Conservation (phyloP, 179 eudicot genomes). For the Sideroxylon spinosum region DNA sequence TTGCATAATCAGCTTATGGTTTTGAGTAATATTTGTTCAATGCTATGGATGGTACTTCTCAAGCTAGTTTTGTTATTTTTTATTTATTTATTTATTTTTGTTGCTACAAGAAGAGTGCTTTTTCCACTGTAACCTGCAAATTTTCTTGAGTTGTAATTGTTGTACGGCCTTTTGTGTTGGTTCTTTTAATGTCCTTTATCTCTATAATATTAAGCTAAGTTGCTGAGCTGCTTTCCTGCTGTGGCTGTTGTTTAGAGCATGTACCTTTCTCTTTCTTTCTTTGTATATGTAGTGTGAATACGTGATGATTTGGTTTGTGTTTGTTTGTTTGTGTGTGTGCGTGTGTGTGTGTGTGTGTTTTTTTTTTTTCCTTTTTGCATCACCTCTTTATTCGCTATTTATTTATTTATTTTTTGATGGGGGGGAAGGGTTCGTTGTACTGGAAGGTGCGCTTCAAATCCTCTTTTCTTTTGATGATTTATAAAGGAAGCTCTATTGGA, state of each 20-base stretch:
- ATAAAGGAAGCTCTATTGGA: background rate
- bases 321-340: no score
- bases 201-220: background rate
- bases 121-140: background rate
- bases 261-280: background rate
- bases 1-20: background rate
- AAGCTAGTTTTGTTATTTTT: background rate
- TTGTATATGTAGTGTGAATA: background rate
- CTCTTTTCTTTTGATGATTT: background rate
- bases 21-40: background rate
- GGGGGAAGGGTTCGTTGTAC: background rate
- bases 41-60: background rate
- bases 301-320: no score
- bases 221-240: background rate
- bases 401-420: no score
- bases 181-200: background rate
- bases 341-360: no score
- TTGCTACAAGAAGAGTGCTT: background rate
- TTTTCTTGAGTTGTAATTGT: background rate
- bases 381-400: no score
- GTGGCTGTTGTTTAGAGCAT: background rate
- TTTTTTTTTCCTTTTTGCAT: no score
- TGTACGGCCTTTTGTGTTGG: background rate
- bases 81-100: background rate
- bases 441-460: background rate